A percentile compares a stretch with the other conserved stretches of the same genome.
phyloP scores from a whole-genome alignment of 2,329 filamentous ascomycete species.

The Parafenestella ontariensis region DNA sequence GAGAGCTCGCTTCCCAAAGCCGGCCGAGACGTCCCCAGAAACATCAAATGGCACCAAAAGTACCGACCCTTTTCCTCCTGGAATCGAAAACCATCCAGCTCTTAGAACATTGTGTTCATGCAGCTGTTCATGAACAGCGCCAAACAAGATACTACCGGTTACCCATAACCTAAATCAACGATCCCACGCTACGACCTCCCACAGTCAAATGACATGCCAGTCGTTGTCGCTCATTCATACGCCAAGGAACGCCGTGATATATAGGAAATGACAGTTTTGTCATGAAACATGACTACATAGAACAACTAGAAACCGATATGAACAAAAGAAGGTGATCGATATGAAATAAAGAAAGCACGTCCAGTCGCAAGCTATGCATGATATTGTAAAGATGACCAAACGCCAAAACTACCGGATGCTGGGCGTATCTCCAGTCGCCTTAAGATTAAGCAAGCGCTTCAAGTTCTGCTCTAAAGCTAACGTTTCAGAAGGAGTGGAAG shows the following conservation, averaged over 20 bases:
- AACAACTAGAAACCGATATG: slow-evolving; percentile 27
- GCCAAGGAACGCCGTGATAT: slow-evolving; percentile 26
- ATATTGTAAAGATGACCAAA: slow-evolving; percentile 23
- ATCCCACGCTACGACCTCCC: slow-evolving; percentile 19
- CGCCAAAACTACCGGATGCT: slow-evolving; percentile 30
- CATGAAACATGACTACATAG: slow-evolving; percentile 28
- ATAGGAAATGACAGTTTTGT: slow-evolving; percentile 21
- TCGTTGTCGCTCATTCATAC: slow-evolving; percentile 16
- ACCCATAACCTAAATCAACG: slow-evolving; percentile 6
- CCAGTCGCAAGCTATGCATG: slow-evolving; percentile 33
- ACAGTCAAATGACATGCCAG: slow-evolving; percentile 17
- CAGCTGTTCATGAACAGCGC: slow-evolving; percentile 20
- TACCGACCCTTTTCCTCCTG: slow-evolving; percentile 17
- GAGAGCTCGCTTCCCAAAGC: slow-evolving; percentile 21
- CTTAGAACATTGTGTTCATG: slow-evolving; percentile 15
- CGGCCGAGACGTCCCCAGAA: slow-evolving; percentile 18
- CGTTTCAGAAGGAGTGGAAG: slow-evolving; percentile 24
- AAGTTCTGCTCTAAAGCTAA: slow-evolving; percentile 45
- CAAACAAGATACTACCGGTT: slow-evolving; percentile 15
- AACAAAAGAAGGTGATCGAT: slow-evolving; percentile 29
- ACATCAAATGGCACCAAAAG: slow-evolving; percentile 10
- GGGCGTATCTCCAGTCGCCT: slow-evolving; percentile 25
- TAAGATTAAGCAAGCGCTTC: slow-evolving; percentile 46
- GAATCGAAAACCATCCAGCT: slow-evolving; percentile 15
- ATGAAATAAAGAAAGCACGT: slow-evolving; percentile 20